Conservation (phyloP, 2,329 filamentous ascomycete species). For the Macroventuria anomochaeta region DNA sequence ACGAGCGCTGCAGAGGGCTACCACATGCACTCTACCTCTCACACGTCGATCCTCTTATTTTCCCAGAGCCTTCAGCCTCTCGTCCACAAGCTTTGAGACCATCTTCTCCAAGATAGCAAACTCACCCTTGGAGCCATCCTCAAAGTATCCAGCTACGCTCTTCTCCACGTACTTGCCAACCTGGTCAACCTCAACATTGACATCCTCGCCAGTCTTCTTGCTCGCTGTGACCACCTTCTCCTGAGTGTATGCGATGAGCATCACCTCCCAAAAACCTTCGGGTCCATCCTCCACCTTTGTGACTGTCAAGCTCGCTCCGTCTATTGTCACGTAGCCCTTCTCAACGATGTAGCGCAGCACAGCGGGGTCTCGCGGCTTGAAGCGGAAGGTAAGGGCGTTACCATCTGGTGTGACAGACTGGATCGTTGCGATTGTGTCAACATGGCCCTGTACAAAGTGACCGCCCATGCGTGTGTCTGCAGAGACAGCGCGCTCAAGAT, state of each 20-base stretch:
- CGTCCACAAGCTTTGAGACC: conserved; percentile 73
- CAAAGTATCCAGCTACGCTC: conserved; percentile 82
- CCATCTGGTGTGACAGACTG: conserved; percentile 77
- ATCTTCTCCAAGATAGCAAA: conserved; percentile 60
- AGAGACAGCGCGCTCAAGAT: conserved; percentile 91
- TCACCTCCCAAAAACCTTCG: conserved; percentile 90
- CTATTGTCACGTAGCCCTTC: conserved; percentile 94
- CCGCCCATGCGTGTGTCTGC: conserved; percentile 95
- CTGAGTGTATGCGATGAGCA: conserved; percentile 97
- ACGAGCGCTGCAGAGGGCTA: neutral
- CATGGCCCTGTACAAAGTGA: conserved; percentile 97
- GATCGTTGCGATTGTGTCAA: conserved; percentile 86
- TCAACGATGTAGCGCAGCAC: conserved; percentile 89
- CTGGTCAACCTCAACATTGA: conserved; percentile 94
- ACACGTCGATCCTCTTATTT: conserved; percentile 29
- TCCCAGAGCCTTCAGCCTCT: conserved; percentile 61
- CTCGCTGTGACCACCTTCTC: conserved; percentile 82
- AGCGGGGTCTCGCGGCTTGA: conserved; percentile 71
- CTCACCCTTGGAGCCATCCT: conserved; percentile 60
- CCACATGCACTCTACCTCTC: neutral
- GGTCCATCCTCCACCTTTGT: conserved; percentile 81
- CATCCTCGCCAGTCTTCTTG: conserved; percentile 79
- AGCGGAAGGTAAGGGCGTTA: conserved; percentile 86
- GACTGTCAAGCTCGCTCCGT: conserved; percentile 92
- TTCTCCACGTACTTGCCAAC: conserved; percentile 87